Base-by-base conservation (phyloP, 2,329 filamentous ascomycete genomes). In the Alternaria arbusti region DNA sequence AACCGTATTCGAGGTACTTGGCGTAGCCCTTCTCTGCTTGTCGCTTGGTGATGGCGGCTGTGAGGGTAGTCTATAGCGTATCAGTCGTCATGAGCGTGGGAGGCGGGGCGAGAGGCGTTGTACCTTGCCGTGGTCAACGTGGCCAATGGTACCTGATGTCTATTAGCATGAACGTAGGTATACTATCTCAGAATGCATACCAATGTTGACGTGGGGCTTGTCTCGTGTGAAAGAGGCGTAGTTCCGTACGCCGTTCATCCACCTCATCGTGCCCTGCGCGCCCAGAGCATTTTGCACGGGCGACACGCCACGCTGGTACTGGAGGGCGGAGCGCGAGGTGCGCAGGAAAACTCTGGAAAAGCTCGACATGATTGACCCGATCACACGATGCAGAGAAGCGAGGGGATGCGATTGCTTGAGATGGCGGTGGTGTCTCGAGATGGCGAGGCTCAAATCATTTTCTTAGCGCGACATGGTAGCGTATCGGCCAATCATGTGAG, bases 41-140 rank as follows among this genome's bases (percentile, higher is more conserved):
- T 81, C 95, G 89, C 87, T 99, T 99, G 78, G 96, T 99, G 86
- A 99, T 99, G 79, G 96, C 96, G 70, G 96, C 96, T 74, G 96
- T 98, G 80, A 99, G 90, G 68, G 96, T 99, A 63, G 96, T 99
- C 96, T 98, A 57, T 65, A 68, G 25, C 36, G 47, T 25, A 55
- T 73, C 50, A 72, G 65, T 64, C n/a, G 30, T 44, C 25, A 54
- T 60, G 59, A 30, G 52, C 70, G 45, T 50, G 47, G 47, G 70
- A 36, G 70, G 49, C 59, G 66, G 46, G 54, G 63, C 32, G 47
- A 58, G 63, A 28, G 59, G 28, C 61, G 45, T 20, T 65, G 52
- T 71, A 97, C 94, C 92, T 99, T 99, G 86, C 95, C 95, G 86
- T 99, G 95, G 89, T 99, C 96, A 84, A 99, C 96, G 87, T 99